Evolutionary conservation across 768 basidiomycete genomes (phyloP), one percentile per base, ranked within the genome.

Genomic region (Exsudoporus frostii): DNA sequence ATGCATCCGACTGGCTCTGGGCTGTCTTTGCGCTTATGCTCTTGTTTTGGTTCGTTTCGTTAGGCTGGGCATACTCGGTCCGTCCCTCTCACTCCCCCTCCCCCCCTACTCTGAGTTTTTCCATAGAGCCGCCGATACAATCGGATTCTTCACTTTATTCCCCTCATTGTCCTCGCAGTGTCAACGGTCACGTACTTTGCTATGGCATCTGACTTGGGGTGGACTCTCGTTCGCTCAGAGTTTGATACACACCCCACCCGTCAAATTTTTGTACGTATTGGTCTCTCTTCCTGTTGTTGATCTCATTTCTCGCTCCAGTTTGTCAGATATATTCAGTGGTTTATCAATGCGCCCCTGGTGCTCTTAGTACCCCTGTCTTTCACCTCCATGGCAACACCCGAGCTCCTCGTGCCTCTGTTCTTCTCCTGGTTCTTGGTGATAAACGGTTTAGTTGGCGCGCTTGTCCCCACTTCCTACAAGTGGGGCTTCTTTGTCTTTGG

Each of bases 191-290:
- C 76, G 1, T 80, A 79, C 69, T 80, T 79, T 64, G 68, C 74
- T 13, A 80, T 82, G 80, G 82, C 81, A 0, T 81, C 80, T 19
- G 73, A 82, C 61, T 71, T 83, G 36, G 82, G 82, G 13, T 68
- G 67, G 39, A 76, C 80, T 0, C 71, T 78, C 34, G 61, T 82
- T 56, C 51, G 38, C 17, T 73, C 76, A 37, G 59, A 65, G 17
- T 81, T 76, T 45, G 22, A 6, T 62, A 61, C 52, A 9, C 39
- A 58, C 6, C 50, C 58, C 4, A 72, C 73, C 1, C 75, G 74
- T 20, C 74, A 69, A 62, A 71, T 74, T 68, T 75, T 76, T 76
- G 74, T 83, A 70, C 45, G 72, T 22, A 9, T 11, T 4, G 1
- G 1, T 19, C 27, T 17, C 6, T 22, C 0, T 1, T 22, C 5